These are phyloP conservation scores for Penicillium glabrum DNA, from an alignment of 2,329 filamentous ascomycete species.

Conservation along the genomic window DNA sequence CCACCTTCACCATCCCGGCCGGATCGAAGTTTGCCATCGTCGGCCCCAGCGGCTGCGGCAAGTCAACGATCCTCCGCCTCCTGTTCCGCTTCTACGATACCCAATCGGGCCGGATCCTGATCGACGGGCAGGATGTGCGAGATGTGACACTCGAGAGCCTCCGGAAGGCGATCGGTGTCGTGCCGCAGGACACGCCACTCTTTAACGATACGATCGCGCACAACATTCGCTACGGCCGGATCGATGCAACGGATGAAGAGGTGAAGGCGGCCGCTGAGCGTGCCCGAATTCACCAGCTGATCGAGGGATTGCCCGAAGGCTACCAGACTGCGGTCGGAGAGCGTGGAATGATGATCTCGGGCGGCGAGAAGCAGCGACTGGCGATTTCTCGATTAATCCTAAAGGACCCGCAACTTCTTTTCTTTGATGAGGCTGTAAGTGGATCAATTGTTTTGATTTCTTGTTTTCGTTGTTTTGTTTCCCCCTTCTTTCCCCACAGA, in stretches of 20 bases:
- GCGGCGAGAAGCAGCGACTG: slow-evolving; percentile 88
- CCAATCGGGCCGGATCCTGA: slow-evolving; percentile 77
- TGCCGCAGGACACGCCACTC: slow-evolving; percentile 93
- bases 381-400: slow-evolving; percentile 80
- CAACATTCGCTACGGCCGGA: slow-evolving; percentile 89
- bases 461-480: neutral
- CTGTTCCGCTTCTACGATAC: slow-evolving; percentile 95
- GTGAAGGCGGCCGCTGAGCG: slow-evolving; percentile 76
- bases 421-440: slow-evolving; percentile 85
- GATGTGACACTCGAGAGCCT: slow-evolving; percentile 80
- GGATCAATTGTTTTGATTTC: neutral
- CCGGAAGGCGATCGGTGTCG: slow-evolving; percentile 83
- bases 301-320: slow-evolving; percentile 77
- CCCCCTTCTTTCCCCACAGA: neutral
- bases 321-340: slow-evolving; percentile 92
- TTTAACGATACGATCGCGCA: slow-evolving; percentile 97
- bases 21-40: slow-evolving; percentile 96
- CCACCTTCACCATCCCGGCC: slow-evolving; percentile 85
- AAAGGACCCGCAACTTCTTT: slow-evolving; percentile 85
- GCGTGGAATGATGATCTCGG: slow-evolving; percentile 93
- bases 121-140: slow-evolving; percentile 90
- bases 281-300: slow-evolving; percentile 81
- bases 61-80: slow-evolving; percentile 86
- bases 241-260: slow-evolving; percentile 70
- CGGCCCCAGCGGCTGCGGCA: slow-evolving; percentile 92